Base-by-base conservation (phyloP, 2,329 filamentous ascomycete species). In the Magnaporthiopsis rhizophila region DNA sequence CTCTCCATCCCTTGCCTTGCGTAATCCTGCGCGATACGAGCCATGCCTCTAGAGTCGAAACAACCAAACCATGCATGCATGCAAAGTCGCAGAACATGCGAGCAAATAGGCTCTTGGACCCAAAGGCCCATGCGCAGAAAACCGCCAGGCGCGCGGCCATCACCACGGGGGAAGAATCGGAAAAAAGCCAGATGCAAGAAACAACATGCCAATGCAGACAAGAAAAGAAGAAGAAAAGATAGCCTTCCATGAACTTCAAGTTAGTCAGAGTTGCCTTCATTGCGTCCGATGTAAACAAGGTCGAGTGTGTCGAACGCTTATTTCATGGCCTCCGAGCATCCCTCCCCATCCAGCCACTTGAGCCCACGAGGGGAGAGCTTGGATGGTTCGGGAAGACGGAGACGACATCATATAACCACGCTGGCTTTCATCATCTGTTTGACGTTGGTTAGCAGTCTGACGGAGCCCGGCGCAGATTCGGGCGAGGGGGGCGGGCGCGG, bases 241-340 rank as follows among this genome's bases (percentile, higher is more conserved):
- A 50, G 63, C 69, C 71, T 73, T 73, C 71, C 71, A 69, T 62
- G 66, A 68, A 58, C 12, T 72, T 72, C 71, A 81, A 78, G 79
- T 68, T 67, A 78, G 77, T 98, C 94, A 98, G 94, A 97, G 91
- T 90, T 96, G 89, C 92, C 90, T 88, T 90, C 84, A 89, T 91
- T 86, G 93, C 95, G 94, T 97, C 88, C 94, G 93, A 91, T 84
- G 80, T 80, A 85, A 91, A 97, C 92, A 98, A 97, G 94, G 89
- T 88, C 84, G 76, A 79, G 84, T 97, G 94, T 97, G 95, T 91
- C 94, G 92, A 90, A 97, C 95, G 92, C 95, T 89, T 85, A 92
- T 92, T 88, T 98, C 95, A 99, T 86, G 82, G 86, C 89, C 80
- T 85, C 86, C 79, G 79, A 80, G 81, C 78, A 78, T 82, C 81